Evolutionary conservation across 1,284 basidiomycete genomes (phyloP).

Genomic region (Puccinia coronata): DNA sequence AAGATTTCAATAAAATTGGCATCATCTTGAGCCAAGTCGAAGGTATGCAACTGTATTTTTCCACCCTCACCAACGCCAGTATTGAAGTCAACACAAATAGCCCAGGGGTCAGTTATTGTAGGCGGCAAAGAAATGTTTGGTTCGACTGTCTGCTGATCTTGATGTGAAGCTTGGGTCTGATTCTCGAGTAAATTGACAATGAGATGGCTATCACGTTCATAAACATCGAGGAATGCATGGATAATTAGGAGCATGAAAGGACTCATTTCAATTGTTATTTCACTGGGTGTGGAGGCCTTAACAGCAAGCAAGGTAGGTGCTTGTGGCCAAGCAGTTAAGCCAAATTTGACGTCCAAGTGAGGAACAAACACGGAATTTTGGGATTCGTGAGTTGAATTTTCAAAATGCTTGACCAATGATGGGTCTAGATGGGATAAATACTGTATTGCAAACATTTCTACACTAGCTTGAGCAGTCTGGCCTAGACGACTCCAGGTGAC

Average conservation of each 20-base stretch:
- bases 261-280: conserved; percentile 32
- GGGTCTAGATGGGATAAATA: conserved; percentile 13
- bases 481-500: conserved; percentile 38
- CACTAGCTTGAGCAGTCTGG: conserved; percentile 37
- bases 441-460: conserved; percentile 31
- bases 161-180: background rate
- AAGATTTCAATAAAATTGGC: conserved; percentile 26
- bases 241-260: conserved; percentile 15
- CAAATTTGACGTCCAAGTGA: conserved; percentile 31
- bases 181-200: conserved; percentile 20
- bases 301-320: conserved; percentile 22
- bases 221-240: conserved; percentile 29
- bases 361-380: conserved; percentile 31
- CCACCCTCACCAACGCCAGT: conserved; percentile 22
- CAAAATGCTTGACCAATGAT: conserved; percentile 17
- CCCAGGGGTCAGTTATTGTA: conserved; percentile 28
- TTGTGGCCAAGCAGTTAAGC: conserved; percentile 29
- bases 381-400: conserved; percentile 18
- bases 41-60: conserved; percentile 34
- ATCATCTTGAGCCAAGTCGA: conserved; percentile 38
- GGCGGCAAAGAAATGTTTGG: conserved; percentile 25
- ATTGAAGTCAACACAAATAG: conserved; percentile 30
- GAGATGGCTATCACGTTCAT: conserved; percentile 26
- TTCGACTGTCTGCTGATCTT: background rate
- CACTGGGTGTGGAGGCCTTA: conserved; percentile 37